Evolutionary conservation across 306 rosid genomes (phyloP).

Genomic region (Psophocarpus tetragonolobus): DNA sequence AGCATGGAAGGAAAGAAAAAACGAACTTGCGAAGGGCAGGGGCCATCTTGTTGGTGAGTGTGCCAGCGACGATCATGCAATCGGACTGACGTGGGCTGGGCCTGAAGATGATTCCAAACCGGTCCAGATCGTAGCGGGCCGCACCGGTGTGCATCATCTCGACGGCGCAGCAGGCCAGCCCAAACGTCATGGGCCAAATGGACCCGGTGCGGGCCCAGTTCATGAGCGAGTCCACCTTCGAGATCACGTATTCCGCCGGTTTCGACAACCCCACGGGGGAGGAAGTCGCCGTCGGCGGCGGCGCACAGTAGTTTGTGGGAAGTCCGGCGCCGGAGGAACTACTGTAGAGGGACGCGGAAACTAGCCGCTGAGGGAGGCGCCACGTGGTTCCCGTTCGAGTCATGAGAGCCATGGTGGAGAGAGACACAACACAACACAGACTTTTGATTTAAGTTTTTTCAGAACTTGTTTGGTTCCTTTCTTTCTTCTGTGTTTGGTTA

Average conservation of each 20-base stretch:
- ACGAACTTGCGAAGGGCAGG: conserved; percentile 94
- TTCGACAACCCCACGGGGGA: conserved; percentile 69
- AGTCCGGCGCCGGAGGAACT: neutral
- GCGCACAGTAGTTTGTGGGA: conserved; percentile 51
- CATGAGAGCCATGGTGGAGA: neutral
- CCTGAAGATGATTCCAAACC: conserved; percentile 90
- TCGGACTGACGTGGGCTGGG: conserved; percentile 98
- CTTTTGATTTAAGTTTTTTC: neutral
- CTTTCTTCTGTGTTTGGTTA: neutral
- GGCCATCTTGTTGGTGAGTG: conserved; percentile 99
- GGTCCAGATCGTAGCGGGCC: conserved; percentile 88
- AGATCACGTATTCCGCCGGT: conserved; percentile 84
- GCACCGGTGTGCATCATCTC: conserved; percentile 99
- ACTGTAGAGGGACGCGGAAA: neutral
- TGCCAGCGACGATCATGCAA: conserved; percentile 96
- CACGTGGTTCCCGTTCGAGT: neutral
- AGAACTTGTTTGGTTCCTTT: neutral
- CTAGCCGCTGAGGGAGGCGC: neutral
- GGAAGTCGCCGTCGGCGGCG: conserved; percentile 54
- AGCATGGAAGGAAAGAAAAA: neutral
- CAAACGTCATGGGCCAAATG: conserved; percentile 97
- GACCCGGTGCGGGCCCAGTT: conserved; percentile 94
- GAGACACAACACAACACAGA: neutral
- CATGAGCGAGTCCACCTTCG: conserved; percentile 85
- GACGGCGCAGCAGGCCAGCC: conserved; percentile 98